Conservation (phyloP, 2,329 filamentous ascomycete species). For the Colletotrichum graminicola region DNA sequence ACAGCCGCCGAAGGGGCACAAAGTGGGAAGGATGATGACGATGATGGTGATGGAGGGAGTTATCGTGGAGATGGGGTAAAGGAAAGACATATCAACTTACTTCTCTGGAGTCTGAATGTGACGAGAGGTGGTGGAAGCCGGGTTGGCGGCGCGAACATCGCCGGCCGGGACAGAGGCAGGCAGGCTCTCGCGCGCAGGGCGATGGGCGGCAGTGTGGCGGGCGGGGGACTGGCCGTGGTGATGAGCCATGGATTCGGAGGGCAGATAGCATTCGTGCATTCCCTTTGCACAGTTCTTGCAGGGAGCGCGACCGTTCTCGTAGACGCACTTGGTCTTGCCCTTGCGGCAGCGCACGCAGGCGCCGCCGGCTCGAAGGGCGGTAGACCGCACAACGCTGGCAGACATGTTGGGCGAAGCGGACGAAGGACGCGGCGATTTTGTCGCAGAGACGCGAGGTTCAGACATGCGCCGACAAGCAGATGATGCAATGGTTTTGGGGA, state of each 20-base stretch:
- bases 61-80: conserved; percentile 2
- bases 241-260: conserved; percentile 70
- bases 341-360: conserved; percentile 74
- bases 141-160: conserved; percentile 57
- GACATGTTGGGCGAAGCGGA: conserved; percentile 53
- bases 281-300: conserved; percentile 75
- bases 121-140: conserved; percentile 60
- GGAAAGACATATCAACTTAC: conserved; percentile 56
- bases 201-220: conserved; percentile 60
- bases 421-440: conserved; percentile 1
- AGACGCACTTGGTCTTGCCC: conserved; percentile 74
- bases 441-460: conserved; percentile 1
- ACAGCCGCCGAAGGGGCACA: not conserved
- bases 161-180: conserved; percentile 63
- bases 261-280: conserved; percentile 73
- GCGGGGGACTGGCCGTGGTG: conserved; percentile 71
- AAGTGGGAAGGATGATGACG: conserved; percentile 28
- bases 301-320: conserved; percentile 71
- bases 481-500: not conserved
- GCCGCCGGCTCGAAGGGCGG: conserved; percentile 70
- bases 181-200: conserved; percentile 66
- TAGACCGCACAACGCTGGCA: conserved; percentile 64
- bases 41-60: conserved; percentile 13
- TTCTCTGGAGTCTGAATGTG: conserved; percentile 65
- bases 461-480: conserved; percentile 17